Evolutionary conservation across 257 asterid genomes (phyloP).

Genomic region (Solanum sejunctum): DNA sequence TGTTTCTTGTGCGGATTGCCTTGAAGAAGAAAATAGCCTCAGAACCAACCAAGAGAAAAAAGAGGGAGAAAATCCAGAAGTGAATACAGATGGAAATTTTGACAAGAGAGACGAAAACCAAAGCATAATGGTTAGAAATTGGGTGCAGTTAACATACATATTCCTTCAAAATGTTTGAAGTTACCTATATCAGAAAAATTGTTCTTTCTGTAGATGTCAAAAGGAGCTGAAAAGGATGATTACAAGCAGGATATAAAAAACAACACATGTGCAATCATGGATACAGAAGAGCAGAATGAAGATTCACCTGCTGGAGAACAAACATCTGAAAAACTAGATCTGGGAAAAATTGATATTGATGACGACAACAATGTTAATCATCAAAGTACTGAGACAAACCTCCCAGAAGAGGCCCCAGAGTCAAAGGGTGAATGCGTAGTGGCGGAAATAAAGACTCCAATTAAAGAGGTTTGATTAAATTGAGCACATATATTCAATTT

Average conservation of each 20-base stretch:
- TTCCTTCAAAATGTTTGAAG: background rate
- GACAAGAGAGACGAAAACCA: background rate
- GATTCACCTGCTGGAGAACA: background rate
- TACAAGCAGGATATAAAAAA: background rate
- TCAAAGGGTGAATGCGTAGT: conserved; percentile 2
- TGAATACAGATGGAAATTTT: background rate
- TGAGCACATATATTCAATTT: background rate
- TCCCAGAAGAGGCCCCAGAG: conserved; percentile 9
- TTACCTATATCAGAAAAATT: background rate
- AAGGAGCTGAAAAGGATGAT: conserved; percentile 4
- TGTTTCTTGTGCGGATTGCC: background rate
- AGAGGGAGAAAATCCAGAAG: conserved; percentile 2
- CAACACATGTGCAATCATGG: background rate
- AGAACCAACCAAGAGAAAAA: background rate
- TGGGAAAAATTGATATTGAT: background rate
- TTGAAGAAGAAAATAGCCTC: background rate
- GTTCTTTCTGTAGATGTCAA: conserved; percentile 17
- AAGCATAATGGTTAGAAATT: conserved; percentile 5
- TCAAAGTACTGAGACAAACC: conserved; percentile 2
- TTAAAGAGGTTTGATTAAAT: conserved; percentile 18
- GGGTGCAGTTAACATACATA: background rate
- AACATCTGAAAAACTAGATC: background rate
- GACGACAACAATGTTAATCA: conserved; percentile 7
- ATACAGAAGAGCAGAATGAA: conserved; percentile 5
- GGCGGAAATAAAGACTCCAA: conserved; percentile 10